Evolutionary conservation across 768 basidiomycete species (phyloP).

Genomic region (Tulasnella sp.): DNA sequence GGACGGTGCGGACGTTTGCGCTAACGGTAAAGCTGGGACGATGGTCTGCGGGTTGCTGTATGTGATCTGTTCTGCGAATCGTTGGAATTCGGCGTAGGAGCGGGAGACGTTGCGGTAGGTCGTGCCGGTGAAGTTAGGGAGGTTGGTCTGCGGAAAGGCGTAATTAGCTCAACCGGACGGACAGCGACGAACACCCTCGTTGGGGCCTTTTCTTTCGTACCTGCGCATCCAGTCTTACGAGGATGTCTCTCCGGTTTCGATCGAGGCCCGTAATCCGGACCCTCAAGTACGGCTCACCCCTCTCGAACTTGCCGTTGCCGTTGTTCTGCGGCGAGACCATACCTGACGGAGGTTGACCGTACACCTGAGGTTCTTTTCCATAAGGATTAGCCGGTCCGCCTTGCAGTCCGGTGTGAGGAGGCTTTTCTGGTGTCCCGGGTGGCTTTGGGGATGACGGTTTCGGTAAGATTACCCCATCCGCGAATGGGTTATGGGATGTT

Average conservation of each 20-base stretch:
- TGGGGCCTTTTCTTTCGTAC: slow-evolving; percentile 45
- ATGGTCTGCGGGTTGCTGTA: slow-evolving; percentile 95
- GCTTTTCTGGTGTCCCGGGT: slow-evolving; percentile 22
- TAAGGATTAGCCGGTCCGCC: slow-evolving; percentile 51
- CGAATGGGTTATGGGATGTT: slow-evolving; percentile 27
- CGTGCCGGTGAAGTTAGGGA: slow-evolving; percentile 83
- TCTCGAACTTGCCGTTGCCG: slow-evolving; percentile 61
- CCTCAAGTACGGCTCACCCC: slow-evolving; percentile 76
- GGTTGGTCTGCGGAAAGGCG: slow-evolving; percentile 66
- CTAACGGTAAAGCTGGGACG: slow-evolving; percentile 89
- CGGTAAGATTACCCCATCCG: slow-evolving; percentile 22
- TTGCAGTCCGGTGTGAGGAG: background rate
- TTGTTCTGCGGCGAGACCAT: slow-evolving; percentile 72
- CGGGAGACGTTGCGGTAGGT: slow-evolving; percentile 92
- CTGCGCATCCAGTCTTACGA: slow-evolving; percentile 93
- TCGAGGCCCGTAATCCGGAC: slow-evolving; percentile 89
- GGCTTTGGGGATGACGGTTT: slow-evolving; percentile 25
- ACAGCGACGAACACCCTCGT: background rate
- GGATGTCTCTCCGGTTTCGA: slow-evolving; percentile 89
- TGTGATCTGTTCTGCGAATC: slow-evolving; percentile 86
- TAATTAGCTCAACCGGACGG: background rate
- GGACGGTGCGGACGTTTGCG: slow-evolving; percentile 92
- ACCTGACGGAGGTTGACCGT: slow-evolving; percentile 79
- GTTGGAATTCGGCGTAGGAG: slow-evolving; percentile 91
- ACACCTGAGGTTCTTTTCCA: slow-evolving; percentile 79